phyloP scores from a whole-genome alignment of 768 basidiomycete species.

The Boletus sensibilis region DNA sequence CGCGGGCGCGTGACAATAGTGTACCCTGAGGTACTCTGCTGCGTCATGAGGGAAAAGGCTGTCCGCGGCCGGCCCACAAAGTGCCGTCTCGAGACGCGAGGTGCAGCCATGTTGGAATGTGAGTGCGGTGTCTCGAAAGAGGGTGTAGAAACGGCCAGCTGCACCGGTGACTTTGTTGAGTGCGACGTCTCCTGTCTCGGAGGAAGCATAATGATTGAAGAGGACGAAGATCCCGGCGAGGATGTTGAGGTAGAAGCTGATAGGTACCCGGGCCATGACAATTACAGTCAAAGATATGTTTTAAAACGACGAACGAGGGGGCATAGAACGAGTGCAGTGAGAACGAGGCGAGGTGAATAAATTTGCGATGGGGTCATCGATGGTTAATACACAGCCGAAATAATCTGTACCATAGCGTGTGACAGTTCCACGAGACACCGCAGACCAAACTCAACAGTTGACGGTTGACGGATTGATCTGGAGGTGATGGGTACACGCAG shows the following conservation, averaged over 20 bases:
- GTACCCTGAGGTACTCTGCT: background rate
- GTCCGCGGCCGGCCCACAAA: background rate
- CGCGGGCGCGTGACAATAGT: slow-evolving; percentile 2
- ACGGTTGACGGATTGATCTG: too few relatives aligned
- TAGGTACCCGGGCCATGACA: slow-evolving; percentile 9
- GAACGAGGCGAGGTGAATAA: background rate
- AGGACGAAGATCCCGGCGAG: slow-evolving; percentile 20
- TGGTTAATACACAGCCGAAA: too few relatives aligned
- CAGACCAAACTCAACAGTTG: too few relatives aligned
- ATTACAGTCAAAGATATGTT: background rate
- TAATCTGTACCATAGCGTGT: too few relatives aligned
- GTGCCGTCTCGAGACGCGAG: background rate
- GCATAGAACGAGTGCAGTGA: background rate
- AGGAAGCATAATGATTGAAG: slow-evolving; percentile 17
- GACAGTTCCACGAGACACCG: too few relatives aligned
- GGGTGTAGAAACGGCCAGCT: slow-evolving; percentile 12
- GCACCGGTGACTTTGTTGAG: slow-evolving; percentile 24
- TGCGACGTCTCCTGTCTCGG: slow-evolving; percentile 16
- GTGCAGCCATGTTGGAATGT: slow-evolving; percentile 7
- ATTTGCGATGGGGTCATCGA: too few relatives aligned
- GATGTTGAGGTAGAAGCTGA: slow-evolving; percentile 20
- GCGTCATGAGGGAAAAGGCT: background rate
- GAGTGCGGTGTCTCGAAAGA: slow-evolving; percentile 8
- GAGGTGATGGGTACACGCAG: too few relatives aligned
- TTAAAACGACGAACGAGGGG: background rate